Conservation (phyloP, 352 stramenopile species). For the Globisporangium iwayamae region DNA sequence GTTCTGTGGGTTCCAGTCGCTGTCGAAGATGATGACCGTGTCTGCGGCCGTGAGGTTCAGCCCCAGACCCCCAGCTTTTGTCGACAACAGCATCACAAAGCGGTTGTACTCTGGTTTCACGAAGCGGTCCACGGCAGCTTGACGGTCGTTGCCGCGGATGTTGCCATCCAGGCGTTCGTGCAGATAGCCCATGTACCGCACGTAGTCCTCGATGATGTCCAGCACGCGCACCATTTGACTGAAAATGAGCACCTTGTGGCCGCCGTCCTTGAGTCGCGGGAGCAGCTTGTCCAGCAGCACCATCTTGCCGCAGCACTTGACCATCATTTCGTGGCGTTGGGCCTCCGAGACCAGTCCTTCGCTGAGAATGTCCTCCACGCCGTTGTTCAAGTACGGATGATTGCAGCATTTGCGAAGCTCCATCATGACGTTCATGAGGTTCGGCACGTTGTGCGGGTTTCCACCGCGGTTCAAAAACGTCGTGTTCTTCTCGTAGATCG, state of each 20-base stretch:
- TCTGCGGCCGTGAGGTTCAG: constrained; percentile 93
- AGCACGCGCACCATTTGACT: constrained; percentile 99
- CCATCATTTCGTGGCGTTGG: constrained; percentile 91
- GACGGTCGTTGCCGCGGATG: constrained; percentile 90
- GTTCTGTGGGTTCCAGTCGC: constrained; percentile 98
- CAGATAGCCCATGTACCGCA: constrained; percentile 89
- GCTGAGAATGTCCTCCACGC: constrained; percentile 87
- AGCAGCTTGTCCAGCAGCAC: constrained; percentile 99
- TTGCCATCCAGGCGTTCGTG: constrained; percentile 98
- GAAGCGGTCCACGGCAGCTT: constrained; percentile 85
- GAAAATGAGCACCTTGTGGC: constrained; percentile 99
- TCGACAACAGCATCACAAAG: constrained; percentile 98
- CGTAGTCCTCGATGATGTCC: constrained; percentile 99
- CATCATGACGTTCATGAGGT: constrained; percentile 93
- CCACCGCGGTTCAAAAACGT: constrained; percentile 81
- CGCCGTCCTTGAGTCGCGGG: constrained; percentile 93
- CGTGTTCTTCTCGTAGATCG: constrained; percentile 97
- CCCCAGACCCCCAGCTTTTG: constrained; percentile 94
- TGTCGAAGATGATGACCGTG: constrained; percentile 98
- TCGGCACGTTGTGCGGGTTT: constrained; percentile 81
- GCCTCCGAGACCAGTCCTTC: constrained; percentile 71
- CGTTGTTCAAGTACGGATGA: constrained; percentile 91
- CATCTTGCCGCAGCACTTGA: constrained; percentile 99
- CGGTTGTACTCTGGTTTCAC: constrained; percentile 90
- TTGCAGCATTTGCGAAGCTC: constrained; percentile 91